A percentile compares a stretch with the other conserved stretches of the same genome.
Evolutionary conservation across 2,329 filamentous ascomycete species (phyloP).

Genomic region (Aspergillus novofumigatus): DNA sequence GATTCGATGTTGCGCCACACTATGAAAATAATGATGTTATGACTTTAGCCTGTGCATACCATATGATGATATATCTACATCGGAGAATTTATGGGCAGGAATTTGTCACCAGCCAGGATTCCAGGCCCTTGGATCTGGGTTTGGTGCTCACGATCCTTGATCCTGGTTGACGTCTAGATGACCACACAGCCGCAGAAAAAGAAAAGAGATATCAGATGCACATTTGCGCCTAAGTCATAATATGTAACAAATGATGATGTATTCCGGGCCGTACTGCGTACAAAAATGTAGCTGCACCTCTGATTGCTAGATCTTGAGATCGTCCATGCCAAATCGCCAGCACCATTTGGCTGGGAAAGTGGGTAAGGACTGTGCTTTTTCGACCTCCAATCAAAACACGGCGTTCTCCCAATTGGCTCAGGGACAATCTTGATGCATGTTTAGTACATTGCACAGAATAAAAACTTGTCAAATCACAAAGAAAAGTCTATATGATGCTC

Average conservation of each 20-base stretch:
- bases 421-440: background rate
- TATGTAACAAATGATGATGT: background rate
- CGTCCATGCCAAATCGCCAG: background rate
- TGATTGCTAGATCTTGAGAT: background rate
- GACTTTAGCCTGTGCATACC: background rate
- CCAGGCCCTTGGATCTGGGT: background rate
- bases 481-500: background rate
- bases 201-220: background rate
- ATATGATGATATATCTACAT: background rate
- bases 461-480: background rate
- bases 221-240: background rate
- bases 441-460: background rate
- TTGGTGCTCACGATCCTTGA: background rate
- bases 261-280: background rate
- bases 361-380: background rate
- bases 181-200: background rate
- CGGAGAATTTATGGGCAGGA: background rate
- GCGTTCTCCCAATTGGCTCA: conserved; percentile 1
- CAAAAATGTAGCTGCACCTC: background rate
- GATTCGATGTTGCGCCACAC: background rate
- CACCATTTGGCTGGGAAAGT: conserved; percentile 1
- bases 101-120: background rate
- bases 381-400: conserved; percentile 3
- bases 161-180: background rate
- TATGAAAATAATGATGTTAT: background rate